A percentile compares a stretch with the other conserved stretches of the same genome.
Conservation (phyloP, 176 grass and related monocot genomes). For the Chrysopogon serrulatus region DNA sequence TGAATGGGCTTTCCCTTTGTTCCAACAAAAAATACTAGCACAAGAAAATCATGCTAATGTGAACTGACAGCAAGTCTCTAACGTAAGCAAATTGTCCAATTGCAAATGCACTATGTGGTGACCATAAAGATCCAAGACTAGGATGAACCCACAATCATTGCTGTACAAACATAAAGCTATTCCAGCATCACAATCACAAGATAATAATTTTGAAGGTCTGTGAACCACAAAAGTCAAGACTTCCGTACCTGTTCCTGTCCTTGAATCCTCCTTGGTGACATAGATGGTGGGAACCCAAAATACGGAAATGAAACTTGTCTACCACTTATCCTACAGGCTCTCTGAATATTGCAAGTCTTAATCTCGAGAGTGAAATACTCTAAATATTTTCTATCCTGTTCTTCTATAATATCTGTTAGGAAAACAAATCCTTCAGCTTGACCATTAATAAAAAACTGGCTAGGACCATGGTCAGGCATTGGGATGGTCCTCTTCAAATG, state of each 20-base stretch:
- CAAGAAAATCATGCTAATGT: background rate
- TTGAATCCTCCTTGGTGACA: background rate
- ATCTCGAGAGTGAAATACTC: too few relatives aligned
- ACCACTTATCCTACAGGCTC: background rate
- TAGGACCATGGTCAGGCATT: too few relatives aligned
- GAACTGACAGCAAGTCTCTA: background rate
- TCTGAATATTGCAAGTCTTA: background rate
- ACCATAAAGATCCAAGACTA: background rate
- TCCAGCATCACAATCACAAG: too few relatives aligned
- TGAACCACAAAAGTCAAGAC: background rate
- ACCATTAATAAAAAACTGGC: accelerated
- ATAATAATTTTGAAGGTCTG: background rate
- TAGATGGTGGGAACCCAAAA: background rate
- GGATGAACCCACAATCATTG: too few relatives aligned
- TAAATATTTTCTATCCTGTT: too few relatives aligned
- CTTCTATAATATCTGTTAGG: too few relatives aligned
- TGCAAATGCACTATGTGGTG: background rate
- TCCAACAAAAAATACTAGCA: background rate
- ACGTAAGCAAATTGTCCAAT: background rate
- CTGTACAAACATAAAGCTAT: too few relatives aligned
- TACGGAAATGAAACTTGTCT: background rate
- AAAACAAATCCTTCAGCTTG: too few relatives aligned
- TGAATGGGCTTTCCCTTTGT: too few relatives aligned
- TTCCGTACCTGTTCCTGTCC: background rate
- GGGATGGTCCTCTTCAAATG: too few relatives aligned